A percentile compares a stretch with the other conserved stretches of the same genome.
These are phyloP conservation scores for Penicillium italicum DNA, from an alignment of 2,329 filamentous ascomycete genomes.

Conservation along the genomic window DNA sequence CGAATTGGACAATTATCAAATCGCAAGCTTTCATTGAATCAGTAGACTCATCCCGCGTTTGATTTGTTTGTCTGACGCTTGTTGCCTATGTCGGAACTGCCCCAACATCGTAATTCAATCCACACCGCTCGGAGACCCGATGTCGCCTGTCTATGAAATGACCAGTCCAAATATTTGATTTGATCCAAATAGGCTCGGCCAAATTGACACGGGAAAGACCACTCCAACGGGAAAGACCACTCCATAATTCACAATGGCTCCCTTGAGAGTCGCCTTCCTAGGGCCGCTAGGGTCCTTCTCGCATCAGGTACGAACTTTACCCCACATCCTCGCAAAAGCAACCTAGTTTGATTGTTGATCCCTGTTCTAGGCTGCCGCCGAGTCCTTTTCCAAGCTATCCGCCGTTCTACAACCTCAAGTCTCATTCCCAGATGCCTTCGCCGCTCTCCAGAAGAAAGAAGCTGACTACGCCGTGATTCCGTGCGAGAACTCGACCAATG, in stretches of 20 bases:
- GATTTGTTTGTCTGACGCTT: conserved; percentile 25
- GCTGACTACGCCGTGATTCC: conserved; percentile 77
- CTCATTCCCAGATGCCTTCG: conserved; percentile 65
- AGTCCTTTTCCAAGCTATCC: conserved; percentile 43
- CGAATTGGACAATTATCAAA: neutral
- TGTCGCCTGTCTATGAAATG: neutral
- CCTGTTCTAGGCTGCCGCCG: conserved; percentile 50
- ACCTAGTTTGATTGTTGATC: conserved; percentile 1
- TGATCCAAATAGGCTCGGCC: neutral
- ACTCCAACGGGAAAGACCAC: too few relatives aligned
- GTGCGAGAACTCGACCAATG: conserved; percentile 95
- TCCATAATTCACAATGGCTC: conserved; percentile 19
- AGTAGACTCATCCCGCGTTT: conserved; percentile 12
- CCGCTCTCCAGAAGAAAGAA: conserved; percentile 64
- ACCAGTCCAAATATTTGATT: neutral
- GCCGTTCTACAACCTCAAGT: conserved; percentile 34
- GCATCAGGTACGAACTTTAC: conserved; percentile 55
- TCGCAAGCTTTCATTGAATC: conserved; percentile 7
- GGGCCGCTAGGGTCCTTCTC: conserved; percentile 66
- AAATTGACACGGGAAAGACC: neutral
- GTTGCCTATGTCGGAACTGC: neutral
- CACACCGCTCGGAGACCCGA: conserved; percentile 19
- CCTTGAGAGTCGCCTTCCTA: conserved; percentile 51
- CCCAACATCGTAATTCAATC: neutral
- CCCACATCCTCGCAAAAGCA: conserved; percentile 21